Conservation (phyloP, 2,329 filamentous ascomycete genomes). For the Sordariomycetes sp. region DNA sequence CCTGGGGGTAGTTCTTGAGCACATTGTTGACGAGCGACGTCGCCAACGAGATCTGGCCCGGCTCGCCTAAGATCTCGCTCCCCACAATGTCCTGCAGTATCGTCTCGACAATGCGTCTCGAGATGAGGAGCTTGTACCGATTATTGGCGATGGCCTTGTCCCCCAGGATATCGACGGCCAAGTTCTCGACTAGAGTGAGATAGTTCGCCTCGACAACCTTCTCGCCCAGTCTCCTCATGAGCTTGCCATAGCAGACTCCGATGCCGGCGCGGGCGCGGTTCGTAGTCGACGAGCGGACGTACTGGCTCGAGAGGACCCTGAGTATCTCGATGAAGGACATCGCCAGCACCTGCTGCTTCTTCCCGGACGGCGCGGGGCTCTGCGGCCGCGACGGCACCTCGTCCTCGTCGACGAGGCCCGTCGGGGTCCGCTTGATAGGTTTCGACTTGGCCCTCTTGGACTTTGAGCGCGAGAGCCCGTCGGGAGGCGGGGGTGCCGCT, state of each 20-base stretch:
- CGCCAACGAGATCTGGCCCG: slow-evolving; percentile 72
- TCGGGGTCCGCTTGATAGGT: slow-evolving; percentile 41
- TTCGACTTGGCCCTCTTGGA: slow-evolving; percentile 58
- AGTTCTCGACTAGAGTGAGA: slow-evolving; percentile 63
- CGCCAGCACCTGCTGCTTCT: slow-evolving; percentile 55
- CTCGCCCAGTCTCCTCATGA: slow-evolving; percentile 68
- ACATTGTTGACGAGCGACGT: slow-evolving; percentile 74
- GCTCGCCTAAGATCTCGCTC: slow-evolving; percentile 71
- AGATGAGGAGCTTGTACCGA: slow-evolving; percentile 74
- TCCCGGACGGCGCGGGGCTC: slow-evolving; percentile 58
- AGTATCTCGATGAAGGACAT: slow-evolving; percentile 69
- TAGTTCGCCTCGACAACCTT: slow-evolving; percentile 77
- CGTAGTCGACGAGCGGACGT: slow-evolving; percentile 62
- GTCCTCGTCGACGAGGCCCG: slow-evolving; percentile 58
- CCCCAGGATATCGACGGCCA: slow-evolving; percentile 70
- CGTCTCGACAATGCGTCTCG: slow-evolving; percentile 71
- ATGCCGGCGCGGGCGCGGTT: slow-evolving; percentile 74
- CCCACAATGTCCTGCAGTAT: slow-evolving; percentile 78
- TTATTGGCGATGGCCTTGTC: slow-evolving; percentile 66
- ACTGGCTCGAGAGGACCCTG: slow-evolving; percentile 66
- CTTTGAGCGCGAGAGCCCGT: slow-evolving; percentile 22
- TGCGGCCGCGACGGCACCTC: slow-evolving; percentile 53
- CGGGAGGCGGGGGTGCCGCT: slow-evolving; percentile 21
- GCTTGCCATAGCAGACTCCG: slow-evolving; percentile 73
- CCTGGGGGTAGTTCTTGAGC: slow-evolving; percentile 88